Base-by-base conservation (phyloP, 2,329 filamentous ascomycete species). In the Penicillium sp. region DNA sequence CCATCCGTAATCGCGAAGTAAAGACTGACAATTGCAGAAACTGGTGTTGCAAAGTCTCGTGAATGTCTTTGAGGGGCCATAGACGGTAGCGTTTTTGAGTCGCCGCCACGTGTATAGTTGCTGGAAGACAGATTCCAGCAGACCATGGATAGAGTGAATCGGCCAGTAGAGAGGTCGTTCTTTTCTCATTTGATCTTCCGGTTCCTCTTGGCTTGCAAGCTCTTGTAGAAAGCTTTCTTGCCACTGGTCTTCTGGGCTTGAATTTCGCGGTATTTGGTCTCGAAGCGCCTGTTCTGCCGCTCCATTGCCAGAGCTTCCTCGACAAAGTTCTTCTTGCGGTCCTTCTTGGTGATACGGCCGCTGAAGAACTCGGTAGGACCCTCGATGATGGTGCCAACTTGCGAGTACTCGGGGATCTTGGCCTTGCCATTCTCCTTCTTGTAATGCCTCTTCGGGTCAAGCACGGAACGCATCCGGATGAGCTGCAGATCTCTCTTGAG, bases 401-500 rank as follows among this genome's bases (percentile, higher is more conserved):
- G 91, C 20, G 90, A 96, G 73, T 90, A 98, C 62, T 92, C 87
- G 1, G 95, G 95, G 1, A 89, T 78, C 61, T 86, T 81, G 59
- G 85, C 83, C 72, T 90, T 92, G 57, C 86, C 84, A 53, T 80
- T 85, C 54, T 94, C 88, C 76, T 97, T 98, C 75, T 94, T 96
- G 82, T 96, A 96, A 71, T 94, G 90, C 52, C 90, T 84, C 74
- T 98, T 94, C 0, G 92, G 88, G 66, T 98, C 94, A 22, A 98
- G 83, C 20, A 96, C 88, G 57, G 88, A 89, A 75, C 95, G 88
- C 89, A 97, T 94, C 65, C 91, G 88, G 60, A 99, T 81, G 11
- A 98, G 82, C 76, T 97, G 92, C 53, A 97, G 82, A 73, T 99
- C 94, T 67, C 92, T 86, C 77, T 93, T 96, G 62, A 97, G 82